Evolutionary conservation across 1,284 basidiomycete species (phyloP), one percentile per base, ranked within the genome.

Genomic region (Omphalotus olearius): DNA sequence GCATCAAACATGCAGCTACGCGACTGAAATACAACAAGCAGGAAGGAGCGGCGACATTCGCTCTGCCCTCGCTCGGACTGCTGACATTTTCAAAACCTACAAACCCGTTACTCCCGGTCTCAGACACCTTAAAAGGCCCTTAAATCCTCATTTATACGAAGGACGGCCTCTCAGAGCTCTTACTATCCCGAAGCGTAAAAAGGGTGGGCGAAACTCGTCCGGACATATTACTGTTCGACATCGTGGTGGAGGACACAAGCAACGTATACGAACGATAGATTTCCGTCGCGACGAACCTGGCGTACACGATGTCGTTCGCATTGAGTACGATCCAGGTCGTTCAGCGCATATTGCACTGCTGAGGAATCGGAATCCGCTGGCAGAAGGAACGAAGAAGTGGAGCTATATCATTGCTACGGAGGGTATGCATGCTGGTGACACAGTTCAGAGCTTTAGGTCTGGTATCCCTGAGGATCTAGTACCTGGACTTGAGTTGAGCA

Each of bases 241-340:
- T 51, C 80, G 89, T 25, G 96, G 97, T 28, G 96, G 97, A 11
- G 97, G 97, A 1, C 94, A 98, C 72, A 84, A 80, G 58, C 84
- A 87, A 52, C 83, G 97, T 36, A 82, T 98, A 57, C 83, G 97
- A 25, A 75, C 87, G 39, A 74, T 99, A 54, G 97, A 99, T 70
- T 99, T 97, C 65, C 77, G 80, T 72, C 83, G 92, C 46, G 71
- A 70, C 45, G 83, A 87, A 57, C 69, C 80, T 0, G 96, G 96
- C 6, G 75, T 87, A 39, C 91, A 93, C 65, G 86, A 93, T 59
- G 94, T 98, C 40, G 79, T 96, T 13, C 82, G 95, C 40, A 91
- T 99, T 61, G 96, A 99, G 70, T 99, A 98, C 67, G 96, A 99
- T 73, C 96, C 96, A 0, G 91, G 91, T 28, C 80, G 96, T 46